phyloP scores from a whole-genome alignment of 2,329 filamentous ascomycete species.

The Claviceps sp. region DNA sequence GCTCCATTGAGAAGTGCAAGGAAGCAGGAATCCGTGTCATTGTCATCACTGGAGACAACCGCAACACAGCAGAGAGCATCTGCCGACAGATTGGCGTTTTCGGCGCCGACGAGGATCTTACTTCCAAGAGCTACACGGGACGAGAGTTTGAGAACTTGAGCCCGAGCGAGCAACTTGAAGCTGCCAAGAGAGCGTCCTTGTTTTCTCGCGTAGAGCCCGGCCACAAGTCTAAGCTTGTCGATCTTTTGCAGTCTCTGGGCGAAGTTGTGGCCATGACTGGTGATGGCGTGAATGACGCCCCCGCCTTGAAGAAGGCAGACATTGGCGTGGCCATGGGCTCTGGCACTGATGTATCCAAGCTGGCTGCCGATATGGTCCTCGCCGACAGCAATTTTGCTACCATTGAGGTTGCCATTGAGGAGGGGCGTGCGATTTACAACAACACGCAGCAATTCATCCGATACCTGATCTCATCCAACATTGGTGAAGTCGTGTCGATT shows the following conservation, averaged over 20 bases:
- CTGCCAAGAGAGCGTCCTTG: slow-evolving; percentile 72
- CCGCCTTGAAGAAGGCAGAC: slow-evolving; percentile 94
- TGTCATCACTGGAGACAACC: slow-evolving; percentile 96
- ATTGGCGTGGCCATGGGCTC: slow-evolving; percentile 99
- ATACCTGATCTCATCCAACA: slow-evolving; percentile 97
- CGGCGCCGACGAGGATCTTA: slow-evolving; percentile 63
- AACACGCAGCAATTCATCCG: slow-evolving; percentile 99
- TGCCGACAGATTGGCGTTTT: slow-evolving; percentile 97
- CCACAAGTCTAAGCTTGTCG: slow-evolving; percentile 96
- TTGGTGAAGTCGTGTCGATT: slow-evolving; percentile 97
- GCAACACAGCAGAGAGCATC: slow-evolving; percentile 93
- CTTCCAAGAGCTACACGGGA: slow-evolving; percentile 88
- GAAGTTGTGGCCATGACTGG: slow-evolving; percentile 99
- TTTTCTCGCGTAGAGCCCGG: slow-evolving; percentile 93
- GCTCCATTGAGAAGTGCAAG: slow-evolving; percentile 77
- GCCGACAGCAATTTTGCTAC: slow-evolving; percentile 98
- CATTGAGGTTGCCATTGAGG: slow-evolving; percentile 89
- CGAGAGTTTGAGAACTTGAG: slow-evolving; percentile 84
- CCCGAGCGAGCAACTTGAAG: slow-evolving; percentile 66
- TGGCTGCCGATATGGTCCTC: slow-evolving; percentile 96
- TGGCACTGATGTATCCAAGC: slow-evolving; percentile 90
- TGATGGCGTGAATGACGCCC: slow-evolving; percentile 96
- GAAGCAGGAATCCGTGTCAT: slow-evolving; percentile 92
- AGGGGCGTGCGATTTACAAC: slow-evolving; percentile 97
- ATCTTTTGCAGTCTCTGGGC: slow-evolving; percentile 81